Base-by-base conservation (phyloP, 495 filamentous ascomycete species). In the Jackrogersella minutella region DNA sequence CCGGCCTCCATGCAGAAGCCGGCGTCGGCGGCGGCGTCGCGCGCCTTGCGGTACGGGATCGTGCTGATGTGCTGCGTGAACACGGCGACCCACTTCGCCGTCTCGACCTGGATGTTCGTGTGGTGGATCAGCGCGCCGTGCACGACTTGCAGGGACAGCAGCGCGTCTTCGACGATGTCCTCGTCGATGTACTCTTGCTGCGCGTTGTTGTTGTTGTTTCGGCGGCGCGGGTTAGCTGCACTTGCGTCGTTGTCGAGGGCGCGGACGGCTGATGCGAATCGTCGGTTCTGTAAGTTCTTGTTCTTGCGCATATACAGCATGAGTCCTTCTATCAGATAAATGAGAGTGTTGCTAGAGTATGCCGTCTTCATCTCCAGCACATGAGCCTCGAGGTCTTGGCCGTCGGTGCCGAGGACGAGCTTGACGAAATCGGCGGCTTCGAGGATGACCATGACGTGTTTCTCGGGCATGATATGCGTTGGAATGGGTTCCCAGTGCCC, bases 51-150 rank as follows among this genome's bases (percentile, higher is more conserved):
- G 70, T 94, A 94, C 0, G 90, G 91, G 26, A 90, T 87, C 0
- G 88, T 90, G 34, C 88, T 88, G 64, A 96, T 87, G 62, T 95
- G 88, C 69, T 93, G 87, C 1, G 92, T 95, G 73, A 95, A 94
- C 34, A 85, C 84, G 36, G 85, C 84, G 26, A 95, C 86, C 91
- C 90, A 93, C 69, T 90, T 83, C 2, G 91, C 90, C 0, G 90
- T 91, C 58, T 93, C 90, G 0, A 86, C 57, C 3, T 81, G 64
- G 4, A 74, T 70, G 28, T 73, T 77, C n/a, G 90, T 90, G 68
- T 95, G 90, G 73, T 93, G 89, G 54, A 95, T 87, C 0, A 92
- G 79, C 50, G 84, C 85, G 14, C 76, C 71, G 77, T 93, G 87
- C 2, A 82, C 67, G 33, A 95, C 80, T 75, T 96, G 92, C 6